Base-by-base conservation (phyloP, 768 basidiomycete genomes). In the Rhodotorula taiwanensis region DNA sequence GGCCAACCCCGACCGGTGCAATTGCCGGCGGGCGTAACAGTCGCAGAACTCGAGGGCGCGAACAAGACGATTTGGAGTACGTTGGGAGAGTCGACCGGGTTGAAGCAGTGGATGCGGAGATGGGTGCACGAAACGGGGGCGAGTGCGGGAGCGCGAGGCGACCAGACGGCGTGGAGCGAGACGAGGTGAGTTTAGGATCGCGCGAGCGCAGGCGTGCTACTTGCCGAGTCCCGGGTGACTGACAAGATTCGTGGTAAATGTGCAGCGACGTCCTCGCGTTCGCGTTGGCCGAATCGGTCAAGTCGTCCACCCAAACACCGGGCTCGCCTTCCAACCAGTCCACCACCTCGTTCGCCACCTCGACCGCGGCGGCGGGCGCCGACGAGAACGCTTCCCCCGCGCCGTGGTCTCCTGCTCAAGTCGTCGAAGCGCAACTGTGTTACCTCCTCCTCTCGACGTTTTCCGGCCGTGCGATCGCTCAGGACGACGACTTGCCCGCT, bases 341-440 rank as follows among this genome's bases (percentile, higher is more conserved):
- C 7, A 25, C 41, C 50, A 44, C 36, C 23, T 58, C 65, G 16
- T 58, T 42, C 42, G 28, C 64, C 15, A 58, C 60, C 8, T 34
- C 39, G 14, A 44, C 52, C 5, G 33, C 52, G 6, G 23, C 25
- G 28, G 42, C 23, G 15, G 48, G 42, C 21, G 47, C 16, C 2
- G 31, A 11, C 52, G 52, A 30, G 3, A 8, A n/a, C 0, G 36
- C 16, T 9, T 11, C 45, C 3, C 55, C 61, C 0, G 23, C 47
- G 2, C 36, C 52, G 30, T 57, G 59, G 36, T 23, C 55, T 7
- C 51, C 52, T 16, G 15, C 60, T 1, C 30, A 45, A 16, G 31
- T 62, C 21, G 56, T 66, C 47, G 65, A 66, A 16, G 48, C 53
- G 27, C 43, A 58, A 8, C 52, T 66, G 14, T 56, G 61, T 36